A percentile compares a stretch with the other conserved stretches of the same genome.
Evolutionary conservation across 345 rosid genomes (phyloP).

Genomic region (Raphanus sativus): DNA sequence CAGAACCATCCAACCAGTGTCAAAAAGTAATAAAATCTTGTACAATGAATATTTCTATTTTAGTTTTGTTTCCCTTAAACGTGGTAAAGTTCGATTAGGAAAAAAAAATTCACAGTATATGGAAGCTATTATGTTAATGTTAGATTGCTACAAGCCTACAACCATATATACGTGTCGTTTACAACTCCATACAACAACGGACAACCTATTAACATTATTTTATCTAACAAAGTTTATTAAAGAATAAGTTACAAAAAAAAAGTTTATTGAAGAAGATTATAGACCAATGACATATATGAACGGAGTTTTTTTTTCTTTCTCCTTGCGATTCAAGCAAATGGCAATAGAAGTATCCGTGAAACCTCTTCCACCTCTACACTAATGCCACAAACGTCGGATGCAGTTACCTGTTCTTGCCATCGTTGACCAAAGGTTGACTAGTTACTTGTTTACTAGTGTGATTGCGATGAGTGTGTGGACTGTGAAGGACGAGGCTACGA

Average conservation of each 20-base stretch:
- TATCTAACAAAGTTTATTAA: neutral
- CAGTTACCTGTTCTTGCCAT: slow-evolving; percentile 62
- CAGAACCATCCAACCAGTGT: neutral
- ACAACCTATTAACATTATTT: neutral
- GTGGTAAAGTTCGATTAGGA: neutral
- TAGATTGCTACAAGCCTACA: neutral
- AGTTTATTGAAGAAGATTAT: neutral
- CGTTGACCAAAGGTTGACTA: slow-evolving; percentile 64
- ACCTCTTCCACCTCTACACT: neutral
- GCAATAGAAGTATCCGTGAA: neutral
- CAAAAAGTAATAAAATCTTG: neutral
- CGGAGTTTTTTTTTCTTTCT: neutral
- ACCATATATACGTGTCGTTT: neutral
- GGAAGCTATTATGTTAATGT: neutral
- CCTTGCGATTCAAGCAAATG: neutral
- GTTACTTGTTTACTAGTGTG: slow-evolving; percentile 55
- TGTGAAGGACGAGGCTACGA: slow-evolving; percentile 54
- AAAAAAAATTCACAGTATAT: neutral
- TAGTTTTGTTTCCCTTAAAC: neutral
- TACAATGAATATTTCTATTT: neutral
- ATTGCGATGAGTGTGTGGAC: slow-evolving; percentile 69
- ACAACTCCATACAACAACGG: neutral
- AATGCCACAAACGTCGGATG: slow-evolving; percentile 43
- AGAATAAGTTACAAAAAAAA: neutral
- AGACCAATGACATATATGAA: neutral